Percentiles rank a stretch among this genome's conserved stretches.
Conservation (phyloP, 2,329 filamentous ascomycete genomes). For the Zasmidium citrigriseum region DNA sequence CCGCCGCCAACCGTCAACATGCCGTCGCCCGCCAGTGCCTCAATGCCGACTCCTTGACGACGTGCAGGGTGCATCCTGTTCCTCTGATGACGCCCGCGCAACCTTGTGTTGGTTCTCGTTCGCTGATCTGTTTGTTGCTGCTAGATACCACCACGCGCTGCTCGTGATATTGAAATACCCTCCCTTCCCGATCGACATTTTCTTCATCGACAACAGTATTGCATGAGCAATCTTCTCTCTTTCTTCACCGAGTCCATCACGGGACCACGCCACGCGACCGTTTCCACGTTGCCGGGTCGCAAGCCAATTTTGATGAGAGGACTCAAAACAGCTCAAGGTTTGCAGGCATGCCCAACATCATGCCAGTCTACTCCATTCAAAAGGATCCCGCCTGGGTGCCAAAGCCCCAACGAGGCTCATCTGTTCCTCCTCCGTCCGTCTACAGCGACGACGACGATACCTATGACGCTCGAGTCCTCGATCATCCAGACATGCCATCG, state of each 20-base stretch:
- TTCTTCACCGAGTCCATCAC: not conserved
- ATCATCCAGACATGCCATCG: slow-evolving; percentile 22
- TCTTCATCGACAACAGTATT: not conserved
- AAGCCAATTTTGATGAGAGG: not conserved
- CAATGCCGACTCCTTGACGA: not conserved
- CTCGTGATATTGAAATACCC: not conserved
- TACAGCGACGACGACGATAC: slow-evolving; percentile 38
- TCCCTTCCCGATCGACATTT: not conserved
- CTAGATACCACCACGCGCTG: not conserved
- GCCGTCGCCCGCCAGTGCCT: not conserved
- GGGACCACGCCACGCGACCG: not conserved
- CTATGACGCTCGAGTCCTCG: slow-evolving; percentile 14
- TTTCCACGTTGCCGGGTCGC: not conserved
- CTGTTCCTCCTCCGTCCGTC: slow-evolving; percentile 36
- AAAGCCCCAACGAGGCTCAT: slow-evolving; percentile 23
- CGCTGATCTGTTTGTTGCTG: not conserved
- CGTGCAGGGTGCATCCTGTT: not conserved
- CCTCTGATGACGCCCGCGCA: not conserved
- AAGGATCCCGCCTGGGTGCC: slow-evolving; percentile 29
- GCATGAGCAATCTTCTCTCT: not conserved
- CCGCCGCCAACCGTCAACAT: not conserved
- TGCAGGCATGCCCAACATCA: slow-evolving; percentile 25
- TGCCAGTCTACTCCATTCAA: slow-evolving; percentile 41
- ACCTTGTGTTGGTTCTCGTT: not conserved
- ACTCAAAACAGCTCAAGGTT: not conserved